Base-by-base conservation (phyloP, 2,329 filamentous ascomycete species). In the Biscogniauxia sp. region DNA sequence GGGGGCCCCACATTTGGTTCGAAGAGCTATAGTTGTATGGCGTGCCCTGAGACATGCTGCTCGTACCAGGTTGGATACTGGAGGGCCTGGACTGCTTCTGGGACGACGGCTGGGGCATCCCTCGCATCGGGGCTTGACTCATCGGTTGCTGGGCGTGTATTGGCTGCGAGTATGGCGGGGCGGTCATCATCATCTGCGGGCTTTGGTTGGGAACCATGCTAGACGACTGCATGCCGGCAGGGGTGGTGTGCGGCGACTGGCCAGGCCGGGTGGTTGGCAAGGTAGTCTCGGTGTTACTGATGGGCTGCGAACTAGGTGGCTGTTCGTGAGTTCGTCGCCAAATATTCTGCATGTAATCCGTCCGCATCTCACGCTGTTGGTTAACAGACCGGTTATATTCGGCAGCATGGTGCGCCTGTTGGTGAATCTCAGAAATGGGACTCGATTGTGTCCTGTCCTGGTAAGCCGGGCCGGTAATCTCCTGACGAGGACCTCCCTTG, bases 341-440 rank as follows among this genome's bases (percentile, higher is more conserved):
- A 66, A 93, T 84, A 58, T 87, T 88, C 58, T 94, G 88, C 65
- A 96, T 81, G 67, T 92, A 96, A 61, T 93, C 88, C 61, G 83
- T 85, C 61, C 95, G 90, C 76, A 90, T 88, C 49, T 87, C 87
- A 61, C 94, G 89, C 74, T 93, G 90, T 68, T 90, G 85, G 70
- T 90, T 92, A 56, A 98, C 82, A 53, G 85, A 84, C 69, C 95
- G 92, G 78, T 94, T 98, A 78, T 90, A 96, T 68, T 98, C 94
- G 60, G 92, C 92, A 19, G 94, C 90, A 64, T 96, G 92, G 55
- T 92, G 87, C 26, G 93, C 92, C 75, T 97, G 93, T 53, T 90
- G 89, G 66, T 95, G 82, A 57, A 98, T 87, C 69, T 98, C 94
- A 53, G 85, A 82, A 26, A 91, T 83, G 28, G 88, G 86, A 64